Conservation (phyloP, 257 asterid genomes). For the Apocynum venetum region DNA sequence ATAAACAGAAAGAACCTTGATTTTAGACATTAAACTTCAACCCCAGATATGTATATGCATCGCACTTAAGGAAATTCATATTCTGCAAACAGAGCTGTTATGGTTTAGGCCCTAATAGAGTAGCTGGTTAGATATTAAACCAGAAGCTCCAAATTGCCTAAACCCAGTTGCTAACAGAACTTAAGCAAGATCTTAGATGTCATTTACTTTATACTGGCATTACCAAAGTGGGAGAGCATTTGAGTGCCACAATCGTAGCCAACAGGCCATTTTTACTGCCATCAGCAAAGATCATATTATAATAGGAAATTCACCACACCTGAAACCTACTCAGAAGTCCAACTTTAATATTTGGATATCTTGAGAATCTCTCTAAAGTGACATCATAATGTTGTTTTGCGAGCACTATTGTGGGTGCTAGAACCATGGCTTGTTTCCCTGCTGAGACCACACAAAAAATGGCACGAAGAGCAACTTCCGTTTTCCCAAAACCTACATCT, state of each 20-base stretch:
- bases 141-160: background rate
- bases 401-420: conserved; percentile 90
- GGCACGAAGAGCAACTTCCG: conserved; percentile 98
- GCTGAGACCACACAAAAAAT: conserved; percentile 85
- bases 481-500: conserved; percentile 98
- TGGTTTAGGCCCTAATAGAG: background rate
- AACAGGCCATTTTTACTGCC: background rate
- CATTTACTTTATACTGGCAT: background rate
- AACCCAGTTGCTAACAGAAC: background rate
- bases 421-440: conserved; percentile 92
- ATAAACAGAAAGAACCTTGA: background rate
- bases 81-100: background rate
- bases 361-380: conserved; percentile 75
- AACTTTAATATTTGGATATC: conserved; percentile 53
- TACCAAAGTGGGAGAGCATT: background rate
- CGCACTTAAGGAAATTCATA: background rate
- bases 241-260: background rate
- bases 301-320: conserved; percentile 43
- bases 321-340: conserved; percentile 97
- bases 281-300: background rate
- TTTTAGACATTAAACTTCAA: background rate
- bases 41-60: background rate
- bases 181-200: background rate
- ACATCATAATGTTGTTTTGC: conserved; percentile 97
- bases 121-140: background rate